Evolutionary conservation across 2,329 filamentous ascomycete genomes (phyloP), one percentile per base, ranked within the genome.

Genomic region (Ilyonectria mors-panacis): DNA sequence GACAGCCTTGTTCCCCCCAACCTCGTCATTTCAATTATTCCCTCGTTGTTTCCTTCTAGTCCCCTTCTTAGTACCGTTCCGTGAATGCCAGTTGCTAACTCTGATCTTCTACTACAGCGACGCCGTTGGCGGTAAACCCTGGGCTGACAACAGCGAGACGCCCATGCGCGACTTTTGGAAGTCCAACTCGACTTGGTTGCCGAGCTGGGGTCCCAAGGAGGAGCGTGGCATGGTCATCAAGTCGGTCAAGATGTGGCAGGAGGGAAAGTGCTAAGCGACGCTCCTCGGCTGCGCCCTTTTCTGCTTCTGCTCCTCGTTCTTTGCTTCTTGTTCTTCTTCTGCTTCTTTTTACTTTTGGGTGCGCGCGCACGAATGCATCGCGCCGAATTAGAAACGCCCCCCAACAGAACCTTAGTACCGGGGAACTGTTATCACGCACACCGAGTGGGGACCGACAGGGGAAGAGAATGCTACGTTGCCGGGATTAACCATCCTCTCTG

Each of bases 201-300:
- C 81, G 1, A 85, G 78, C 39, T 86, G 73, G 73, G 73, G 73
- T 13, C 45, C 73, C 15, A n/a, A 57, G 10, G 63, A 74, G 56
- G 63, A 74, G 50, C 78, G 80, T 2, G 83, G 81, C 35, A 82
- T 85, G 82, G 78, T 80, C 15, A 77, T 85, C 26, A 80, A 80
- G 68, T 81, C 77, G n/a, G 82, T 85, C 6, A 83, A 80, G 73
- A 84, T 85, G 81, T 85, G 82, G 83, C 78, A 81, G 65, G 69
- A 80, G 59, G 81, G 81, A 4, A 55, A 60, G n/a, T 75, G 73
- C 67, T 73, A 44, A 70, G 30, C 51, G 44, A 57, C 26, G 26
- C 5, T 26, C 33, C 35, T 26, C 4, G 26, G 5, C 26, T 26
- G 26, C 26, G 26, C 4, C 5, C 26, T 26, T 26, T 26, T 26